phyloP scores from a whole-genome alignment of 2,329 filamentous ascomycete genomes.

The Epichloe sp. region DNA sequence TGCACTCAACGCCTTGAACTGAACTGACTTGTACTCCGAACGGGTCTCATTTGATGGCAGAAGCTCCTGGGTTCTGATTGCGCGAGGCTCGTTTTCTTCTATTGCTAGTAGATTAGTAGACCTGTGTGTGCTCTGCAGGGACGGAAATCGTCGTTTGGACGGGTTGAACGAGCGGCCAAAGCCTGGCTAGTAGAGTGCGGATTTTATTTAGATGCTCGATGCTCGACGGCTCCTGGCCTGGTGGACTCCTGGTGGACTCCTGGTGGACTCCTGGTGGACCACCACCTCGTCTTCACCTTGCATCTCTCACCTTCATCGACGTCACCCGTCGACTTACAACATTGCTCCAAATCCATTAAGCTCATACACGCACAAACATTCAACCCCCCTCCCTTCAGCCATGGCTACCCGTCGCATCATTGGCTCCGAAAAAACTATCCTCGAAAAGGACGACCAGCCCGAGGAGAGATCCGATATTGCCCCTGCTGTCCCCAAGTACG shows the following conservation, averaged over 20 bases:
- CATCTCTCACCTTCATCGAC: background rate
- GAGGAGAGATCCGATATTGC: constrained; percentile 55
- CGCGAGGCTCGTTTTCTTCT: background rate
- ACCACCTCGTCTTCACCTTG: too few species aligned
- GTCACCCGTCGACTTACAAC: too few species aligned
- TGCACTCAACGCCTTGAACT: background rate
- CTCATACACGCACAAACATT: background rate
- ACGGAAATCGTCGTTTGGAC: background rate
- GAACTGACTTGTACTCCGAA: background rate
- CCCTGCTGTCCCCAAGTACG: constrained; percentile 70
- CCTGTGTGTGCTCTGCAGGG: background rate
- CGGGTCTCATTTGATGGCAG: background rate
- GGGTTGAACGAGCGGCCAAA: background rate
- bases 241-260: too few species aligned
- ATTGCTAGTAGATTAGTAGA: background rate
- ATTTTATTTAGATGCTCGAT: too few species aligned
- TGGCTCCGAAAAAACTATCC: constrained; percentile 50
- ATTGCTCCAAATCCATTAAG: background rate
- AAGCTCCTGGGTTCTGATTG: background rate
- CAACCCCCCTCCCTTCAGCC: constrained; percentile 9
- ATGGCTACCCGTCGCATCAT: constrained; percentile 63
- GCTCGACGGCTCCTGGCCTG: too few species aligned
- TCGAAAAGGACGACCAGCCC: constrained; percentile 43
- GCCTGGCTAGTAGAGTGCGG: background rate
- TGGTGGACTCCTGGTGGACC: too few species aligned